phyloP scores from a whole-genome alignment of 768 basidiomycete species.

The Boletus vermiculosoides region DNA sequence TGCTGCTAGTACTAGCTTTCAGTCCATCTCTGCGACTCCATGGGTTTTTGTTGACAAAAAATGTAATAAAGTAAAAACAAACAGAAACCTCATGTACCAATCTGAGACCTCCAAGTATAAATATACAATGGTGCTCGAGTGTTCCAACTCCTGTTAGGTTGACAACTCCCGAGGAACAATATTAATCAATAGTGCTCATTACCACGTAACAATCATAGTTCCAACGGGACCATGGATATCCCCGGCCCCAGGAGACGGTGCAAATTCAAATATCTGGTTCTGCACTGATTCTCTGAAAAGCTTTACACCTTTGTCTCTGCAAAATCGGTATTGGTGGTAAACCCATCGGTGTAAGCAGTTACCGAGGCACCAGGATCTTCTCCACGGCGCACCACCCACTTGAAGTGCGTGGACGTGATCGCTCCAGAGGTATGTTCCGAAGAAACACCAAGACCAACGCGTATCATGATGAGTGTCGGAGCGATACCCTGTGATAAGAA shows the following conservation, averaged over 20 bases:
- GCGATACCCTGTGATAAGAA: conserved; percentile 30
- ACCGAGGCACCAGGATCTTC: conserved; percentile 16
- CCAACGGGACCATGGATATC: neutral
- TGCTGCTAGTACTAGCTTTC: no score
- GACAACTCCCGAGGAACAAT: no score
- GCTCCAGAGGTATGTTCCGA: conserved; percentile 20
- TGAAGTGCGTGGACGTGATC: conserved; percentile 24
- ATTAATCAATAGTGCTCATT: neutral
- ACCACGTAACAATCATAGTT: neutral
- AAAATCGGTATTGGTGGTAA: conserved; percentile 17
- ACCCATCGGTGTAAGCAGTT: conserved; percentile 22
- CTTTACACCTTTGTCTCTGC: conserved; percentile 14
- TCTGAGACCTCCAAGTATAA: no score
- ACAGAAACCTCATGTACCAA: no score
- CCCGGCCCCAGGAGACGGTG: neutral
- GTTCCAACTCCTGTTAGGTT: no score
- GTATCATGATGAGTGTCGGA: conserved; percentile 37
- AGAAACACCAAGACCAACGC: conserved; percentile 33
- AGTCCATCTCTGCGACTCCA: no score
- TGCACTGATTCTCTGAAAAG: neutral
- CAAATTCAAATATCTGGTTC: conserved; percentile 1
- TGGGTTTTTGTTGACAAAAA: no score
- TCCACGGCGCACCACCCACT: conserved; percentile 18
- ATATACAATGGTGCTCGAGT: no score
- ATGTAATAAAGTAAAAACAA: no score